Percentiles rank a stretch among this genome's conserved stretches.
Conservation (phyloP, 2,329 filamentous ascomycete genomes). For the Venturia nashicola region DNA sequence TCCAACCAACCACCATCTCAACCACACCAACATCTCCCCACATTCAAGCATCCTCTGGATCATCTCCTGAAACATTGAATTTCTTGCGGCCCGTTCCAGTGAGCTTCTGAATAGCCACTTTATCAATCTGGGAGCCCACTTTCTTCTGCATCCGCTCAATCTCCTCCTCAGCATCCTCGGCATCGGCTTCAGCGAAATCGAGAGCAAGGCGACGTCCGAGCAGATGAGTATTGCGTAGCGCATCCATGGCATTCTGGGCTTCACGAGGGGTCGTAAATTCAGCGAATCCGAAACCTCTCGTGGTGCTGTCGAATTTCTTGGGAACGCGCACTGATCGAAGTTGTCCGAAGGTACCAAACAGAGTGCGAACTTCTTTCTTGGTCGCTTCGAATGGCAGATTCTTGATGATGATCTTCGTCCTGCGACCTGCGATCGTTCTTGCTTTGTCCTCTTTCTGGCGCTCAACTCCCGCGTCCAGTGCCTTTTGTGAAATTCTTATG, state of each 20-base stretch:
- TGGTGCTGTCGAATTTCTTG: constrained; percentile 81
- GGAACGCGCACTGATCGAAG: constrained; percentile 86
- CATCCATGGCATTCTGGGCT: constrained; percentile 80
- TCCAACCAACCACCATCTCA: not conserved
- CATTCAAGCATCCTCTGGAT: constrained; percentile 31
- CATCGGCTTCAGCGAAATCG: constrained; percentile 81
- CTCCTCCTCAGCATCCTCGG: constrained; percentile 86
- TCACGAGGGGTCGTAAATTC: constrained; percentile 89
- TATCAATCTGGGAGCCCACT: constrained; percentile 79
- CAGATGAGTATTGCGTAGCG: constrained; percentile 84
- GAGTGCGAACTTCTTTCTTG: constrained; percentile 78
- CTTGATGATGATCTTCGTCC: constrained; percentile 94
- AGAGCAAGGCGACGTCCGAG: constrained; percentile 80
- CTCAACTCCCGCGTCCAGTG: constrained; percentile 77
- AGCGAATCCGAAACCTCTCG: constrained; percentile 92
- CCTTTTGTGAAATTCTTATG: constrained; percentile 79
- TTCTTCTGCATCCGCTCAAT: constrained; percentile 97
- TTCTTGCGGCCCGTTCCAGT: constrained; percentile 74
- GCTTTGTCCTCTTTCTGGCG: constrained; percentile 68
- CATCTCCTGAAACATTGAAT: constrained; percentile 60
- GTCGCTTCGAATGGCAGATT: constrained; percentile 93
- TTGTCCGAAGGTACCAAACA: constrained; percentile 85
- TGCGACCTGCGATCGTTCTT: constrained; percentile 63
- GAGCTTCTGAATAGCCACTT: constrained; percentile 79
- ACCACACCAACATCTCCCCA: constrained; percentile 16